These are phyloP conservation scores for Peziza echinospora DNA, from an alignment of 495 filamentous ascomycete species.

Conservation along the genomic window DNA sequence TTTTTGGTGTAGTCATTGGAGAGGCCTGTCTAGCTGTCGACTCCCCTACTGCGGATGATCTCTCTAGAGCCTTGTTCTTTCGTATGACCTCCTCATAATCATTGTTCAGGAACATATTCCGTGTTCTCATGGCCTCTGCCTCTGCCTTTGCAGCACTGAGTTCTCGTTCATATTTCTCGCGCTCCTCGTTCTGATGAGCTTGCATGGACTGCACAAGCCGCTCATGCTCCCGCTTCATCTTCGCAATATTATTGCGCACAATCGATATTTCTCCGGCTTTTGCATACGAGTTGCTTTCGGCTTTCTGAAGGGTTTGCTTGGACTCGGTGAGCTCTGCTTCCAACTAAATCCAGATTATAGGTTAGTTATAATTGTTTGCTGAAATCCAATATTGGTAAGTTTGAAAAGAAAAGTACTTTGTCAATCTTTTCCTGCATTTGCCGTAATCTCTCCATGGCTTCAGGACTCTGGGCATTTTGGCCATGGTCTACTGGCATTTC, in stretches of 20 bases:
- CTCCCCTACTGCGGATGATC: constrained; percentile 6
- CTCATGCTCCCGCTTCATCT: constrained; percentile 34
- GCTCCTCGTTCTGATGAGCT: constrained; percentile 32
- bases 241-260: constrained; percentile 39
- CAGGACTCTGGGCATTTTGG: no score
- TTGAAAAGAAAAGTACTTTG: no score
- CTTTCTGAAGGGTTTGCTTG: constrained; percentile 26
- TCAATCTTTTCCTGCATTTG: no score
- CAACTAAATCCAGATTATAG: no score
- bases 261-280: constrained; percentile 49
- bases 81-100: constrained; percentile 38
- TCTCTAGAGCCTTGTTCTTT: constrained; percentile 27
- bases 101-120: constrained; percentile 42
- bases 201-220: constrained; percentile 29
- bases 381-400: no score
- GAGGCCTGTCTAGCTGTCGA: constrained; percentile 7
- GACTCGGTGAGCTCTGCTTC: constrained; percentile 31
- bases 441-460: no score
- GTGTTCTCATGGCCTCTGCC: constrained; percentile 37
- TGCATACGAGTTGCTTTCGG: constrained; percentile 26
- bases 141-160: constrained; percentile 35
- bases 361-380: no score
- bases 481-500: no score
- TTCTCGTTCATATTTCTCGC: constrained; percentile 33
- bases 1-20: constrained; percentile 36